Base-by-base conservation (phyloP, 1,284 basidiomycete species). In the Boletus sp. region DNA sequence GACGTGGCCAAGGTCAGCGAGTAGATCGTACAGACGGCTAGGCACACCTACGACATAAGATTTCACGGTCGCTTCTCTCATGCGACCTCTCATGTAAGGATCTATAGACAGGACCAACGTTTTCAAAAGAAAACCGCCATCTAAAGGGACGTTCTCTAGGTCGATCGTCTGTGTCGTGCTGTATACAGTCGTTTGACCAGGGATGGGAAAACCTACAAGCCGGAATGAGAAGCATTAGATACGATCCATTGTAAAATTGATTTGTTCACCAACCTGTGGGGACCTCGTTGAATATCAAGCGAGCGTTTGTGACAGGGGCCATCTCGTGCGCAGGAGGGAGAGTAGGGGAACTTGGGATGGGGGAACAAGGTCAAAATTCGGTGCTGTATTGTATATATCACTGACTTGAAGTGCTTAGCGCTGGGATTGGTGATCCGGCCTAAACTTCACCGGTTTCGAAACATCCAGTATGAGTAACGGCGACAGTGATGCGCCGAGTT, bases 121-220 rank as follows among this genome's bases (percentile, higher is more conserved):
- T 54, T 72, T 71, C 49, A 71, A 44, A 12, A 75, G 61, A 44
- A 73, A 50, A 1, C 72, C 69, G 6, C 72, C 72, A 26, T 69
- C 57, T 32, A 72, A 57, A 2, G 65, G 53, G 4, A 61, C 62
- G 13, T 51, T 62, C 8, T 72, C 70, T 13, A 69, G 54, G 49
- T 76, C 73, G 54, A 76, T 69, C 12, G 55, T 57, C 33, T 61
- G 55, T 2, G 29, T 49, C n/a, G 48, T 16, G 16, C 53, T 44
- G 20, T 48, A 37, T 8, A 49, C 20, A 13, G 19, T 53, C 6
- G 62, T 64, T 52, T 62, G 55, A 16, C 62, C 60, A 5, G 63
- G 65, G 13, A 66, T 52, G 40, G 60, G 64, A 50, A 56, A 65
- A 17, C 54, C 62, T 49, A 10, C 25, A 25, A 3, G 19, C 23